A percentile compares a stretch with the other conserved stretches of the same genome.
Evolutionary conservation across 495 filamentous ascomycete species (phyloP).

Genomic region (Neurospora terricola): DNA sequence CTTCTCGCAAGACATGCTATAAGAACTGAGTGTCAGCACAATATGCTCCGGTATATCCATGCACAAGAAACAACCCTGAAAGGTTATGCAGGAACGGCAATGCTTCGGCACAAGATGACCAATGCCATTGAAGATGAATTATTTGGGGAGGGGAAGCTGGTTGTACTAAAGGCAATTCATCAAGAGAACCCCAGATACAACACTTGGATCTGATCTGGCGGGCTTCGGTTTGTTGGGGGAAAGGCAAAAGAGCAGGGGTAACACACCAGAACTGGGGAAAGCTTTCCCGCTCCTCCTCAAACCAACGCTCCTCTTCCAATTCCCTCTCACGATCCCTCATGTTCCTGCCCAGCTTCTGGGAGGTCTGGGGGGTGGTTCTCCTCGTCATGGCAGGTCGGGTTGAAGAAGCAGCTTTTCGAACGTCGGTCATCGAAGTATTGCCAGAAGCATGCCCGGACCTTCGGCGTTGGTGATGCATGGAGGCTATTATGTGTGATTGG

Average conservation of each 20-base stretch:
- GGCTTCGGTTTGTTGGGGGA: not conserved
- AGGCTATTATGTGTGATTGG: constrained; percentile 18
- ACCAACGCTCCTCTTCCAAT: constrained; percentile 36
- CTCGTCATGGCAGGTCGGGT: constrained; percentile 29
- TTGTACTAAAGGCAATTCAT: constrained; percentile 4
- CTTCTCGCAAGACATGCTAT: constrained; percentile 44
- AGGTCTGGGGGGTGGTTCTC: constrained; percentile 28
- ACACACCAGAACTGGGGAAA: constrained; percentile 44
- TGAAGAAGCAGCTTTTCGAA: constrained; percentile 30
- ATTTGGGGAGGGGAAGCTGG: constrained; percentile 4
- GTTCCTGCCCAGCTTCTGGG: constrained; percentile 33
- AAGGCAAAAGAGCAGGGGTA: not conserved
- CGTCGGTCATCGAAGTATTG: constrained; percentile 40
- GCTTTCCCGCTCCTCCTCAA: constrained; percentile 39
- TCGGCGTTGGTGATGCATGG: constrained; percentile 41
- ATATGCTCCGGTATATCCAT: not conserved
- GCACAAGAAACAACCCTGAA: not conserved
- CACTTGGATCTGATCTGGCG: not conserved
- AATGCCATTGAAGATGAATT: constrained; percentile 21
- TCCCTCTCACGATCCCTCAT: constrained; percentile 35
- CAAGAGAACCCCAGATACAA: not conserved
- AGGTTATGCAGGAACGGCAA: constrained; percentile 34
- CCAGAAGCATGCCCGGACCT: constrained; percentile 38
- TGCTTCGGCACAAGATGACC: not conserved
- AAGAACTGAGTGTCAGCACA: constrained; percentile 15